Evolutionary conservation across 176 grass and related monocot species (phyloP).

Genomic region (Cymbopogon citratus): DNA sequence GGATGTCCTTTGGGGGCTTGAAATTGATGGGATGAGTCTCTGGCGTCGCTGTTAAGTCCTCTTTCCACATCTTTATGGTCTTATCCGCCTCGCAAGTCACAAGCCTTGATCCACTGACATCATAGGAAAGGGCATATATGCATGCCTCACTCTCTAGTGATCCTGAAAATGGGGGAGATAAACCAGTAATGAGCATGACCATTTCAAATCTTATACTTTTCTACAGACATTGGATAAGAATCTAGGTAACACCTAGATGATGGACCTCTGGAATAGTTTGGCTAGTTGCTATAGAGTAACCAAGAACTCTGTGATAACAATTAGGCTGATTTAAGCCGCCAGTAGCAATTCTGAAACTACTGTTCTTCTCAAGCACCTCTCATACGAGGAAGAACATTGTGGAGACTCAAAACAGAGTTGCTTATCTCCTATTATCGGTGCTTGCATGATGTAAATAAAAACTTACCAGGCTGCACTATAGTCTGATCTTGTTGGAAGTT

Average conservation of each 20-base stretch:
- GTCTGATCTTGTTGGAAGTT: constrained; percentile 97
- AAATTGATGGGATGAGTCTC: constrained; percentile 91
- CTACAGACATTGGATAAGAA: no score
- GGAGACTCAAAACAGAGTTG: neutral
- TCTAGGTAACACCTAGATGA: neutral
- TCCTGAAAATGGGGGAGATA: constrained; percentile 41
- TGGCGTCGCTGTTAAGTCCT: constrained; percentile 68
- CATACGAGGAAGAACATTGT: neutral
- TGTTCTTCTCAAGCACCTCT: neutral
- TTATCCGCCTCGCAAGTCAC: constrained; percentile 92
- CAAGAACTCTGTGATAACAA: neutral
- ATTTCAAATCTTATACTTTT: neutral
- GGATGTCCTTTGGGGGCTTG: constrained; percentile 90
- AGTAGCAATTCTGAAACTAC: constrained; percentile 1
- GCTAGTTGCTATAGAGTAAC: neutral
- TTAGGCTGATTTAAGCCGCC: neutral
- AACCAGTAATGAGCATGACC: neutral
- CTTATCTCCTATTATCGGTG: neutral
- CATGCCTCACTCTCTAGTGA: constrained; percentile 95
- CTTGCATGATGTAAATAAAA: neutral
- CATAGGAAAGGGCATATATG: constrained; percentile 84
- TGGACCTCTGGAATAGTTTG: neutral
- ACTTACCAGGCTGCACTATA: constrained; percentile 46
- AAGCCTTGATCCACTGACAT: constrained; percentile 73
- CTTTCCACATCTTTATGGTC: constrained; percentile 99